Conservation (phyloP, 345 rosid species). For the Leavenworthia alabamica region DNA sequence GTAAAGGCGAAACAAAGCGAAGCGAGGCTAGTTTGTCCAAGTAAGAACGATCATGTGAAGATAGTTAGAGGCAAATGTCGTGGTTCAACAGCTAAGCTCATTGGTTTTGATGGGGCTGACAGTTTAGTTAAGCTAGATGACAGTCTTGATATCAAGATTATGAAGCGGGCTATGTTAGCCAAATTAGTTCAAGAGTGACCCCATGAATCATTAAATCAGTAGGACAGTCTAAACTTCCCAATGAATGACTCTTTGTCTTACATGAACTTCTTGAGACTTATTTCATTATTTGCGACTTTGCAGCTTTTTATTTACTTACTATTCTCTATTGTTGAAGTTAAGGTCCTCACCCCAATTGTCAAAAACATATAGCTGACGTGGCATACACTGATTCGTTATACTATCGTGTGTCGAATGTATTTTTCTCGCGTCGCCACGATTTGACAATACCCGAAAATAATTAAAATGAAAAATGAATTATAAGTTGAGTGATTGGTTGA, state of each 20-base stretch:
- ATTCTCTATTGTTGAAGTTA: background rate
- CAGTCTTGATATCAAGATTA: slow-evolving; percentile 71
- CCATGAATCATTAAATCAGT: background rate
- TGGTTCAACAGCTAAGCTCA: slow-evolving; percentile 62
- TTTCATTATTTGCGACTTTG: background rate
- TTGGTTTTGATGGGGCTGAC: slow-evolving; percentile 72
- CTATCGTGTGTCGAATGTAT: slow-evolving; percentile 30
- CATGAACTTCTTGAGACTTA: background rate
- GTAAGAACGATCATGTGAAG: slow-evolving; percentile 69
- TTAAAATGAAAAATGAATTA: background rate
- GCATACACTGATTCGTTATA: slow-evolving; percentile 13
- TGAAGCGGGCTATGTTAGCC: slow-evolving; percentile 57
- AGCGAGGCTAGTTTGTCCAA: slow-evolving; percentile 50
- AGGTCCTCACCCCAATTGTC: no score
- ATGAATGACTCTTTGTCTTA: background rate
- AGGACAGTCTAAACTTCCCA: background rate
- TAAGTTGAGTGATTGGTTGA: slow-evolving; percentile 29
- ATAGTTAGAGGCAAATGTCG: slow-evolving; percentile 70
- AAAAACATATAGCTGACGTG: background rate
- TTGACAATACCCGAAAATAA: background rate
- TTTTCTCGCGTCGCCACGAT: slow-evolving; percentile 22
- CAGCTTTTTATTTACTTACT: background rate
- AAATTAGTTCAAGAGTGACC: slow-evolving; percentile 31
- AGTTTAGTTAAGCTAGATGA: slow-evolving; percentile 72
- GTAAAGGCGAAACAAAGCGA: slow-evolving; percentile 40